A percentile compares a stretch with the other conserved stretches of the same genome.
phyloP scores from a whole-genome alignment of 2,329 filamentous ascomycete species.

The Trichoderma asperellum region DNA sequence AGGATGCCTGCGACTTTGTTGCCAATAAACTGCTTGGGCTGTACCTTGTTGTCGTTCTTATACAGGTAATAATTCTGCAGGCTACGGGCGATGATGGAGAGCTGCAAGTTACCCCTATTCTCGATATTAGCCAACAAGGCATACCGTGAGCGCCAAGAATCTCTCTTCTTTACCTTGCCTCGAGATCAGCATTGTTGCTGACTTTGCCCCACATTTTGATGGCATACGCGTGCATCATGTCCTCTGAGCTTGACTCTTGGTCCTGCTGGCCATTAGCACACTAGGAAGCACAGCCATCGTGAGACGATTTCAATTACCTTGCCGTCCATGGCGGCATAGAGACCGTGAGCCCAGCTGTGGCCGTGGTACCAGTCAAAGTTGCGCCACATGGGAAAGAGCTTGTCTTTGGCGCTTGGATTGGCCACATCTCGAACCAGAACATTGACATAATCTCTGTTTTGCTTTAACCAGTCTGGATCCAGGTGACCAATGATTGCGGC shows the following conservation, averaged over 20 bases:
- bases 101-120: slow-evolving; percentile 74
- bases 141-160: background rate
- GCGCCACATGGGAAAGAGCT: slow-evolving; percentile 78
- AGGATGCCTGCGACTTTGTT: slow-evolving; percentile 76
- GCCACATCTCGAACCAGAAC: slow-evolving; percentile 80
- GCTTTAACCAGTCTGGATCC: slow-evolving; percentile 72
- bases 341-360: slow-evolving; percentile 88
- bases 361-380: slow-evolving; percentile 94
- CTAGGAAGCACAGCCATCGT: background rate
- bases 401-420: slow-evolving; percentile 72
- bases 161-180: slow-evolving; percentile 61
- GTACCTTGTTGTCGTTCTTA: slow-evolving; percentile 65
- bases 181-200: slow-evolving; percentile 75
- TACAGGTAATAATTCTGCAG: slow-evolving; percentile 85
- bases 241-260: slow-evolving; percentile 88
- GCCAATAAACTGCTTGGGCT: slow-evolving; percentile 75
- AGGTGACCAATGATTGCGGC: slow-evolving; percentile 82
- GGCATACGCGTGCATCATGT: slow-evolving; percentile 83
- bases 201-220: slow-evolving; percentile 93
- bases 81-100: slow-evolving; percentile 74
- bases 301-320: slow-evolving; percentile 52
- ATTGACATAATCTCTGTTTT: slow-evolving; percentile 81
- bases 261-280: slow-evolving; percentile 46
- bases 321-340: slow-evolving; percentile 71
- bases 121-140: background rate